A percentile compares a stretch with the other conserved stretches of the same genome.
Conservation (phyloP, 805 yeast species). For the Zygotorulaspora florentina region DNA sequence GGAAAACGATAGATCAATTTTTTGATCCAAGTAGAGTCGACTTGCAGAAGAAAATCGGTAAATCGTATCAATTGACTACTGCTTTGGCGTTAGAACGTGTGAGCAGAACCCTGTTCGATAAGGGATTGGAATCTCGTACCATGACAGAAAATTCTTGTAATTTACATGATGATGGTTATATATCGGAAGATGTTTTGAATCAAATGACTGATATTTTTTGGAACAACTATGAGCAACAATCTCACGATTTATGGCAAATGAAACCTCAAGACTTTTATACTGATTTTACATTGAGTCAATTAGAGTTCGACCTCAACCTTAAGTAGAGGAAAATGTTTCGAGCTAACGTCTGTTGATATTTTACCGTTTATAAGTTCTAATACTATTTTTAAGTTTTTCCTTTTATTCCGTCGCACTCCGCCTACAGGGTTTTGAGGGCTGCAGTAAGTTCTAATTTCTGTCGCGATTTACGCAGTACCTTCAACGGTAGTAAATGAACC, state of each 20-base stretch:
- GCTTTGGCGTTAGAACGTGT: slow-evolving; percentile 24
- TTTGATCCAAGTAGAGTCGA: slow-evolving; percentile 9
- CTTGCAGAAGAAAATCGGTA: slow-evolving; percentile 11
- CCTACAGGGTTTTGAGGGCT: too few relatives aligned
- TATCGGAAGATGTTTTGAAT: slow-evolving; percentile 17
- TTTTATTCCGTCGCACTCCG: not conserved
- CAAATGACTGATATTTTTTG: slow-evolving; percentile 18
- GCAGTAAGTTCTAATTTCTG: too few relatives aligned
- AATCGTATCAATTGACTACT: slow-evolving; percentile 19
- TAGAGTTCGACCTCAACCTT: slow-evolving; percentile 7
- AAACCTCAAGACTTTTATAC: slow-evolving; percentile 18
- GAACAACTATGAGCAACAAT: slow-evolving; percentile 19
- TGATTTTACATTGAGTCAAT: slow-evolving; percentile 3
- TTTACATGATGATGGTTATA: slow-evolving; percentile 4
- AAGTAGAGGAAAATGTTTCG: not conserved
- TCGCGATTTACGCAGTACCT: too few relatives aligned
- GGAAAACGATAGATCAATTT: slow-evolving; percentile 20
- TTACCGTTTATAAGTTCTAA: not conserved
- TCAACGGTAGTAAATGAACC: too few relatives aligned
- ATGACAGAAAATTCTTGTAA: slow-evolving; percentile 16
- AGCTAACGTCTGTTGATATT: not conserved
- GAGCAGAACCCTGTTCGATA: slow-evolving; percentile 22
- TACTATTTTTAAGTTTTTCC: not conserved
- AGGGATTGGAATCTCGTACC: slow-evolving; percentile 21
- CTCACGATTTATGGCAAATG: slow-evolving; percentile 20